These are phyloP conservation scores for Termitomyces bulborhizus DNA, from an alignment of 768 basidiomycete species.

Conservation along the genomic window DNA sequence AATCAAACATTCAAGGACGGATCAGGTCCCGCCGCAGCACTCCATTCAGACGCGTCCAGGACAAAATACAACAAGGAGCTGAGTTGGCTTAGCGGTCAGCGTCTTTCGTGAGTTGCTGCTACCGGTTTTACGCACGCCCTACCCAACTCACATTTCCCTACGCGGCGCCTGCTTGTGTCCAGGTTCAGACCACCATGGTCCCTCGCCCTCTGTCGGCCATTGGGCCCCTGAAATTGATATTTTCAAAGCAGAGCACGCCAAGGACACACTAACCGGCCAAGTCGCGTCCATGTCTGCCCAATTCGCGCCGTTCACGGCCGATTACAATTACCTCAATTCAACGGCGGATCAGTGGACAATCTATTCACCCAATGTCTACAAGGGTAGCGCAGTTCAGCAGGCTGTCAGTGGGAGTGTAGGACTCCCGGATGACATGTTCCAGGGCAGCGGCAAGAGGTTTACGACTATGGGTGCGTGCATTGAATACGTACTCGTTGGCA, in stretches of 20 bases:
- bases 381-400: not conserved
- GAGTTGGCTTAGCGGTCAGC: too few species aligned
- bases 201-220: conserved; percentile 45
- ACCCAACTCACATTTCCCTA: not conserved
- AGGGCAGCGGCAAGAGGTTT: conserved; percentile 9
- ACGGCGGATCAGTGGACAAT: not conserved
- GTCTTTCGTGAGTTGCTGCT: too few species aligned
- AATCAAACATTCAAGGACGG: conserved; percentile 57
- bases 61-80: too few species aligned
- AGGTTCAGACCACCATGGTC: conserved; percentile 74
- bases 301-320: too few species aligned
- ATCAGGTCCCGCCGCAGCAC: conserved; percentile 51
- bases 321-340: not conserved
- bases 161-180: conserved; percentile 70
- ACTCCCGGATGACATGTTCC: conserved; percentile 9
- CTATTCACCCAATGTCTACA: not conserved
- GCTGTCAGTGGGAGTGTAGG: not conserved
- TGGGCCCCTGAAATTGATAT: conserved; percentile 82
- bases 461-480: not conserved
- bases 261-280: conserved; percentile 24
- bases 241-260: conserved; percentile 70
- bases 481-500: too few species aligned
- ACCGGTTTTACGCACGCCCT: too few species aligned
- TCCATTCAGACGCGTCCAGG: too few species aligned
- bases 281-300: too few species aligned